Conservation (phyloP, 2,329 filamentous ascomycete species). For the Thelonectria rubi region DNA sequence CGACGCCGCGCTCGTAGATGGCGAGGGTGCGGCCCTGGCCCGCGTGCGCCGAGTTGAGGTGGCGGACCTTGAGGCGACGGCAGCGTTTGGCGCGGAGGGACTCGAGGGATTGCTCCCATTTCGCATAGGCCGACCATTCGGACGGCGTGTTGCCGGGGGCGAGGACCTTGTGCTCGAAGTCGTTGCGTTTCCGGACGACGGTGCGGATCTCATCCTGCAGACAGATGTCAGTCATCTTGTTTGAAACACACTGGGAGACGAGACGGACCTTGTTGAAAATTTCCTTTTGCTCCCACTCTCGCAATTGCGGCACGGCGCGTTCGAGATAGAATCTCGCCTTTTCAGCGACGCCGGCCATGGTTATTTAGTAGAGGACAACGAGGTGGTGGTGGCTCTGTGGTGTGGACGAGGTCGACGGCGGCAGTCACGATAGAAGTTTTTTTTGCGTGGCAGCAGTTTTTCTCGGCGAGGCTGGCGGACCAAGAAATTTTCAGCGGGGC, state of each 20-base stretch:
- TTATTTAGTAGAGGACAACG: constrained; percentile 3
- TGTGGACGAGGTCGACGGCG: not conserved
- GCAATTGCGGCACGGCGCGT: constrained; percentile 88
- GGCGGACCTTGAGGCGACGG: constrained; percentile 79
- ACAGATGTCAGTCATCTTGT: constrained; percentile 2
- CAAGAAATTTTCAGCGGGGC: constrained; percentile 33
- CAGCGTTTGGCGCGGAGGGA: constrained; percentile 83
- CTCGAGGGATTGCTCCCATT: constrained; percentile 76
- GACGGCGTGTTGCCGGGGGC: constrained; percentile 78
- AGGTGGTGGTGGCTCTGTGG: not conserved
- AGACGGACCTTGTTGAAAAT: constrained; percentile 81
- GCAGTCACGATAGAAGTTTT: constrained; percentile 7
- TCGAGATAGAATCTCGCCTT: constrained; percentile 97
- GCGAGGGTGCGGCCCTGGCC: constrained; percentile 87
- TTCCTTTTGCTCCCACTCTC: constrained; percentile 90
- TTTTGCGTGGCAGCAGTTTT: not conserved
- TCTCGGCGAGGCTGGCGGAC: constrained; percentile 15
- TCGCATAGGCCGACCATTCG: constrained; percentile 87
- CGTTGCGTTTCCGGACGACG: constrained; percentile 88
- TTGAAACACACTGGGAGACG: not conserved
- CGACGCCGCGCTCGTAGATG: constrained; percentile 86
- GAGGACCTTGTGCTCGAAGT: constrained; percentile 91
- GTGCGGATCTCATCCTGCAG: constrained; percentile 84
- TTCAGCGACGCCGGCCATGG: constrained; percentile 85
- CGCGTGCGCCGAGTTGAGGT: constrained; percentile 69